Percentiles rank a stretch among this genome's conserved stretches.
These are phyloP conservation scores for Penicillium sumatraense DNA, from an alignment of 2,329 filamentous ascomycete genomes.

Conservation along the genomic window DNA sequence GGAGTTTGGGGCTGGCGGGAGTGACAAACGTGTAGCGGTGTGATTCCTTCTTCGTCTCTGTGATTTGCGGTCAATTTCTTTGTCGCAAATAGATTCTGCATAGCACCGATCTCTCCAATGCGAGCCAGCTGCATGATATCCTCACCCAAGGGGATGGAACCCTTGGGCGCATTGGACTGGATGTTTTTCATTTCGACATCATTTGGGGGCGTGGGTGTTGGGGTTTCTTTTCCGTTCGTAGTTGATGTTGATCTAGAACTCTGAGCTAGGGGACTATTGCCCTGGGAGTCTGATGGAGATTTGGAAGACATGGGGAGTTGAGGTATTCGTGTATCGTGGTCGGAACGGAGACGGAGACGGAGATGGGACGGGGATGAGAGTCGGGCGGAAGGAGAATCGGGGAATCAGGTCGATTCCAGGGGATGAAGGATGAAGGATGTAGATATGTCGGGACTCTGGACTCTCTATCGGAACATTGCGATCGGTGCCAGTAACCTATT, in stretches of 20 bases:
- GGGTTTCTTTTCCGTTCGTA: slow-evolving; percentile 36
- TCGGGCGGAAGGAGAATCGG: not conserved
- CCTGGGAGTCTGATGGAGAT: slow-evolving; percentile 27
- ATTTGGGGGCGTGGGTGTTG: slow-evolving; percentile 39
- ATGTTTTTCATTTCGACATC: slow-evolving; percentile 47
- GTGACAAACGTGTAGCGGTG: slow-evolving; percentile 87
- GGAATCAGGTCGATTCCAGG: slow-evolving; percentile 9
- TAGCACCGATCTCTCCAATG: slow-evolving; percentile 80
- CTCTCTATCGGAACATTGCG: slow-evolving; percentile 22
- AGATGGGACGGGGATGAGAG: not conserved
- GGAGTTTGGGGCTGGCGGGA: too few relatives aligned
- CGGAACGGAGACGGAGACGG: not conserved
- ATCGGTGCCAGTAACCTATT: slow-evolving; percentile 2
- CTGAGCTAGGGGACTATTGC: slow-evolving; percentile 27
- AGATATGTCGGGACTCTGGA: not conserved
- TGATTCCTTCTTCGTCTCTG: slow-evolving; percentile 90
- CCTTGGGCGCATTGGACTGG: slow-evolving; percentile 36
- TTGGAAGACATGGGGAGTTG: slow-evolving; percentile 33
- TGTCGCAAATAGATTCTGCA: slow-evolving; percentile 87
- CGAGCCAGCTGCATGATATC: slow-evolving; percentile 97
- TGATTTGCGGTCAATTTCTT: slow-evolving; percentile 82
- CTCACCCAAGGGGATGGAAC: slow-evolving; percentile 58
- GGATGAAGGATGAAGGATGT: too few relatives aligned
- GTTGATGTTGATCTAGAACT: slow-evolving; percentile 30
- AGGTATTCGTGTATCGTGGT: slow-evolving; percentile 4